Evolutionary conservation across 2,329 filamentous ascomycete species (phyloP), one percentile per base, ranked within the genome.

Genomic region (Phaeoacremonium minimum): DNA sequence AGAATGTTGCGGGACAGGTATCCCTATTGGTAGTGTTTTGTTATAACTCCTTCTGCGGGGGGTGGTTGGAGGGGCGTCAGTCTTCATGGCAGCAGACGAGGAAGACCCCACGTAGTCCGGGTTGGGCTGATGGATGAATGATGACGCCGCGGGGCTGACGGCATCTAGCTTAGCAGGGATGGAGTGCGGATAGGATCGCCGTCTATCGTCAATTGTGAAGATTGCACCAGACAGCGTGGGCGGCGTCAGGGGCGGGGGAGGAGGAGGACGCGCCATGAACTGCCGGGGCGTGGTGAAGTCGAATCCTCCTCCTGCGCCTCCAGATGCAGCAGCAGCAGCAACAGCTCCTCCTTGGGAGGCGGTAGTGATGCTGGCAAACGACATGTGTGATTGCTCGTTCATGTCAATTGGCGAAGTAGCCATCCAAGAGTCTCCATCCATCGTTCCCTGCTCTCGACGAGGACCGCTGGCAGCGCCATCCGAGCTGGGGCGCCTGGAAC

Each of bases 221-320:
- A 62, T 51, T 29, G 56, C 55, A 33, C 59, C 54, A 38, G 64
- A 66, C 35, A 68, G 51, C 40, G 63, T 61, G 7, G 71, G 67
- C 9, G 71, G 66, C 30, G 68, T 75, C 48, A 75, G 52, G 38
- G 72, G 71, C 38, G 66, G 65, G 30, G 71, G 66, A 33, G 63
- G 69, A 35, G 64, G 65, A 43, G 45, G 52, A 47, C 50, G 46
- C 41, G 47, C 33, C 20, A 46, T 42, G 16, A 40, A 37, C 19
- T n/a, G 17, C 17, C 42, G 37, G 6, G 43, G 20, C 9, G 42
- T 35, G 15, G 40, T 31, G 14, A 31, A 40, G 15, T 44, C 42
- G 31, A 37, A 14, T n/a, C n/a, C n/a, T n/a, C n/a, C n/a, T n/a
- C n/a, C n/a, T n/a, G 15, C 26, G 31, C 9, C 28, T 14, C 40